Percentiles rank a stretch among this genome's conserved stretches.
Conservation (phyloP, 1,284 basidiomycete species). For the Cutaneotrichosporon sp. region DNA sequence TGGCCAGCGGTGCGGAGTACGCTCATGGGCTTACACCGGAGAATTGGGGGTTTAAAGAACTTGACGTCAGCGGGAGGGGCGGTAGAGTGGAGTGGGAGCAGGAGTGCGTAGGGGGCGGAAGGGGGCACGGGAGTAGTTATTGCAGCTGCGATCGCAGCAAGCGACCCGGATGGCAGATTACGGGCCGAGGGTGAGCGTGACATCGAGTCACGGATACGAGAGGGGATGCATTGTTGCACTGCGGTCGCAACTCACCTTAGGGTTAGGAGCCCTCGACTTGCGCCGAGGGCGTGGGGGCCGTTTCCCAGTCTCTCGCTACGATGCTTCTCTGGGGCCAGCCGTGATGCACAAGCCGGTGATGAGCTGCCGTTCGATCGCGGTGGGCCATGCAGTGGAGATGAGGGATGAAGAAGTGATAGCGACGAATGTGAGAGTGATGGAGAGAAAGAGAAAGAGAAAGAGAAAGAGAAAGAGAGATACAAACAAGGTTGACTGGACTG, state of each 20-base stretch:
- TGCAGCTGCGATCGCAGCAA: no score
- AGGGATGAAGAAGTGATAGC: not conserved
- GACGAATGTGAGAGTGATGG: not conserved
- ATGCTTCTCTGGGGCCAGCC: conserved; percentile 12
- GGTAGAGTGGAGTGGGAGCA: no score
- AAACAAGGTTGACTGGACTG: no score
- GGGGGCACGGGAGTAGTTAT: no score
- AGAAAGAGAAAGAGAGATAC: no score
- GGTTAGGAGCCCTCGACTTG: conserved; percentile 14
- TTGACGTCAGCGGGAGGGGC: conserved; percentile 4
- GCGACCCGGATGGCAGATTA: no score
- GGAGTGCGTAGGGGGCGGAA: not conserved
- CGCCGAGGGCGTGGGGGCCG: conserved; percentile 1
- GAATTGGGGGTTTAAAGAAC: conserved; percentile 12
- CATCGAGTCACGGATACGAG: no score
- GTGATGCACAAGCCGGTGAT: not conserved
- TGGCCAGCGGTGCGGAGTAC: conserved; percentile 15
- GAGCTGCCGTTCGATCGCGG: not conserved
- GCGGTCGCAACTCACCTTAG: conserved; percentile 18
- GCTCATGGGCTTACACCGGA: conserved; percentile 15
- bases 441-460: not conserved
- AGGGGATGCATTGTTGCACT: no score
- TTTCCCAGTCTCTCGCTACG: not conserved
- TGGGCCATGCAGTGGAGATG: conserved; percentile 1
- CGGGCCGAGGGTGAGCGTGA: no score